A percentile compares a stretch with the other conserved stretches of the same genome.
Conservation (phyloP, 1,284 basidiomycete species). For the Amylostereum chailletii region DNA sequence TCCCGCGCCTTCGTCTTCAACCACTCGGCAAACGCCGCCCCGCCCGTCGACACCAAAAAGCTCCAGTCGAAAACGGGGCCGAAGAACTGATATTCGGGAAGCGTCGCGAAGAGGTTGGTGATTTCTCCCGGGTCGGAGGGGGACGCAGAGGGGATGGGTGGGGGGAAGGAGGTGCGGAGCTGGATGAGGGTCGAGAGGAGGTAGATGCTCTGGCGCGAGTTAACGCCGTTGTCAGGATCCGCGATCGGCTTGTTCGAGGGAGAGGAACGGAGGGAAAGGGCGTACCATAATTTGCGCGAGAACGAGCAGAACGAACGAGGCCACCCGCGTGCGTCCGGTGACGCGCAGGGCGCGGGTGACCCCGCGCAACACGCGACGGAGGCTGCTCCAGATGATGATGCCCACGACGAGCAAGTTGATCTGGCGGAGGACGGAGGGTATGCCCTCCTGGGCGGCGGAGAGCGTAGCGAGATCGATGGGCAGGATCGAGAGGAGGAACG, state of each 20-base stretch:
- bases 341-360: constrained; percentile 55
- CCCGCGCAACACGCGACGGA: constrained; percentile 55
- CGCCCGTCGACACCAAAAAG: constrained; percentile 49
- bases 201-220: constrained; percentile 53
- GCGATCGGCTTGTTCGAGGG: background rate
- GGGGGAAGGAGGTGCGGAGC: constrained; percentile 68
- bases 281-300: constrained; percentile 73
- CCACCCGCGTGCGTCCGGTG: constrained; percentile 57
- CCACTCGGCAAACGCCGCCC: constrained; percentile 43
- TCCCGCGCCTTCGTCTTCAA: constrained; percentile 12
- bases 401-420: constrained; percentile 65
- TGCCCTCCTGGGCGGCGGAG: constrained; percentile 21
- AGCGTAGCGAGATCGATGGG: constrained; percentile 22
- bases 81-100: constrained; percentile 67
- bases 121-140: constrained; percentile 15
- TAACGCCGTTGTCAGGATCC: background rate
- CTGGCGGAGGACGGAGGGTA: constrained; percentile 49
- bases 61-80: constrained; percentile 65
- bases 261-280: constrained; percentile 4
- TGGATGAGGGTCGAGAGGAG: constrained; percentile 72
- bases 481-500: constrained; percentile 39
- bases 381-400: constrained; percentile 61
- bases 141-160: constrained; percentile 23
- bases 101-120: constrained; percentile 58
- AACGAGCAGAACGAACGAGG: constrained; percentile 63